Evolutionary conservation across 495 filamentous ascomycete species (phyloP).

Genomic region (Bathelium albidoporum): DNA sequence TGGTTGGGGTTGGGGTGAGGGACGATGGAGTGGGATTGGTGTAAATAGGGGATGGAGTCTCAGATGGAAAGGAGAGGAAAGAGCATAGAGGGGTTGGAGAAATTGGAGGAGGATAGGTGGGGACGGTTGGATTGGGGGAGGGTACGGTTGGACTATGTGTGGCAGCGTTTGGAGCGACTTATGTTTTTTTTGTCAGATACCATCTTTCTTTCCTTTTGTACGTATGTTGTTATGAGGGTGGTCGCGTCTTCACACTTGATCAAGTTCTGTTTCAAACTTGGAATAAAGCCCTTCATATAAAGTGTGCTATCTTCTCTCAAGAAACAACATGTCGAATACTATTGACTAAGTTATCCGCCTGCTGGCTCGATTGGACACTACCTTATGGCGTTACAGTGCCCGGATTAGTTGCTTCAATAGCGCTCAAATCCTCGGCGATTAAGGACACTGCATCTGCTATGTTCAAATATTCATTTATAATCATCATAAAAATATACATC

Average conservation of each 20-base stretch:
- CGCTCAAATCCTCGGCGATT: neutral
- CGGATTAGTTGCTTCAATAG: neutral
- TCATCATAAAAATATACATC: slow-evolving; percentile 1
- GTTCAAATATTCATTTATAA: neutral
- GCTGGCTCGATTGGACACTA: too few relatives aligned
- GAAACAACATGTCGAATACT: too few relatives aligned
- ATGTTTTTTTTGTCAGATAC: neutral
- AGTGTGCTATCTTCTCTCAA: too few relatives aligned
- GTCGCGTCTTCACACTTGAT: too few relatives aligned
- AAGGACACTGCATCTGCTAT: too few relatives aligned
- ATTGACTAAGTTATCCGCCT: too few relatives aligned
- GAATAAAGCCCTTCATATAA: too few relatives aligned
- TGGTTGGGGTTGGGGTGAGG: too few relatives aligned
- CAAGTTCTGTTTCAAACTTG: too few relatives aligned
- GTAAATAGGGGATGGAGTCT: too few relatives aligned
- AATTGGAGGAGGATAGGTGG: neutral
- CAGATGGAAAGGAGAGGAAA: too few relatives aligned
- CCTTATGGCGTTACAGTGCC: neutral
- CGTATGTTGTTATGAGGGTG: neutral
- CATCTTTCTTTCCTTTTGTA: neutral
- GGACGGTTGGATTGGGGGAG: neutral
- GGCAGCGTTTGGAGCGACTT: neutral
- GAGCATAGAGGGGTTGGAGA: neutral
- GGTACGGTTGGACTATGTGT: neutral
- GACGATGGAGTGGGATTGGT: too few relatives aligned